Percentiles rank a stretch among this genome's conserved stretches.
Conservation (phyloP, 1,284 basidiomycete genomes). For the Ganoderma leucocontextum region DNA sequence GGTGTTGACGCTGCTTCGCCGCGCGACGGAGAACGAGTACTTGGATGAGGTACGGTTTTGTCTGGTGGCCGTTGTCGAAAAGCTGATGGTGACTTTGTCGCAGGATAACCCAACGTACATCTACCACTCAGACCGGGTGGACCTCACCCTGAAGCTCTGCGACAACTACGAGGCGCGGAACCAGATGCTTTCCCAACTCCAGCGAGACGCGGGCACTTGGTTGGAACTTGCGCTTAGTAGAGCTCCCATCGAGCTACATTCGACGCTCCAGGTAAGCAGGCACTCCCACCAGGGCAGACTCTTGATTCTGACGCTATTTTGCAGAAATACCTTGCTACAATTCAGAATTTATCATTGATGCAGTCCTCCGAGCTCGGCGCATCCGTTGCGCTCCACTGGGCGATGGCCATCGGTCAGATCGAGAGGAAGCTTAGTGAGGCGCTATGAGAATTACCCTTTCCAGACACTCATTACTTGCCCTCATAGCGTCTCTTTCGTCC, state of each 20-base stretch:
- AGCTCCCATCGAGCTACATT: conserved; percentile 92
- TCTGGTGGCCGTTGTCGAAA: neutral
- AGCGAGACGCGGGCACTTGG: conserved; percentile 82
- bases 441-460: neutral
- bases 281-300: neutral
- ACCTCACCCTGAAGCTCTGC: conserved; percentile 82
- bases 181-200: conserved; percentile 82
- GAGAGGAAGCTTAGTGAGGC: conserved; percentile 79
- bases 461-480: neutral
- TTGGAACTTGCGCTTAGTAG: conserved; percentile 86
- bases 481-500: conserved; percentile 65
- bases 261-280: conserved; percentile 80
- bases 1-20: conserved; percentile 88
- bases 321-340: conserved; percentile 85
- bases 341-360: conserved; percentile 69
- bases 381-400: conserved; percentile 86
- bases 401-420: conserved; percentile 80
- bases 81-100: neutral
- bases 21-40: conserved; percentile 91
- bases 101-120: conserved; percentile 91
- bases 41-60: conserved; percentile 79
- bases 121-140: conserved; percentile 82
- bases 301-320: neutral
- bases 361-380: conserved; percentile 90
- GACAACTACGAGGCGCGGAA: conserved; percentile 91